phyloP scores from a whole-genome alignment of 75 land plant species.

The Cryptomeria japonica region DNA sequence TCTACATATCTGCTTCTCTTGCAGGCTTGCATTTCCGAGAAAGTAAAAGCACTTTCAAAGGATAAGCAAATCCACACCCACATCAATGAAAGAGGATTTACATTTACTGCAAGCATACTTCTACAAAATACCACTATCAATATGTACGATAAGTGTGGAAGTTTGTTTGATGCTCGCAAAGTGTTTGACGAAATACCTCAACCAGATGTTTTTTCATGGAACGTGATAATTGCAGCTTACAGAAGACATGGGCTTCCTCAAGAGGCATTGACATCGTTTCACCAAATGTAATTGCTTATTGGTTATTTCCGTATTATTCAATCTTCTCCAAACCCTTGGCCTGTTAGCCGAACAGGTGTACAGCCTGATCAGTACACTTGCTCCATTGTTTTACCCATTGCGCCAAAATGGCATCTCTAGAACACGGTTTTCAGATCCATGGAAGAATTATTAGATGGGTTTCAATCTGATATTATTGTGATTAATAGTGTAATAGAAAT shows the following conservation, averaged over 20 bases:
- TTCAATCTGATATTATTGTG: constrained; percentile 17
- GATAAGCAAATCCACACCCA: constrained; percentile 20
- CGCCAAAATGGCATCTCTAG: background rate
- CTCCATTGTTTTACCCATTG: background rate
- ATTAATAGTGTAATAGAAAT: constrained; percentile 18
- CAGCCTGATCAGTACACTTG: constrained; percentile 8
- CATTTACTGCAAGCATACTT: background rate
- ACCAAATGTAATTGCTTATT: background rate
- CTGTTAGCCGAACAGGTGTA: background rate
- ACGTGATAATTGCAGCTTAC: too few species aligned
- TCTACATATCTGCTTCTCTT: background rate
- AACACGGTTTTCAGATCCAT: constrained; percentile 12
- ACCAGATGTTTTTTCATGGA: too few species aligned
- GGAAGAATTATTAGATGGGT: constrained; percentile 11
- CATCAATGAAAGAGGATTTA: constrained; percentile 8
- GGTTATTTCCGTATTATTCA: too few species aligned
- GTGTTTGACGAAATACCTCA: too few species aligned
- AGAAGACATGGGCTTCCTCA: constrained; percentile 1
- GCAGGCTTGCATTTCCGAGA: constrained; percentile 2
- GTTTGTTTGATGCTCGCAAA: too few species aligned
- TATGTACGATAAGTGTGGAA: too few species aligned
- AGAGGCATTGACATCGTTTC: constrained; percentile 17
- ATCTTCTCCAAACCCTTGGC: too few species aligned
- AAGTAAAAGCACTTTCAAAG: constrained; percentile 1
- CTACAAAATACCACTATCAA: constrained; percentile 13